Evolutionary conservation across 23 red algal genomes (phyloP).

Genomic region (Gracilaria gracilis): DNA sequence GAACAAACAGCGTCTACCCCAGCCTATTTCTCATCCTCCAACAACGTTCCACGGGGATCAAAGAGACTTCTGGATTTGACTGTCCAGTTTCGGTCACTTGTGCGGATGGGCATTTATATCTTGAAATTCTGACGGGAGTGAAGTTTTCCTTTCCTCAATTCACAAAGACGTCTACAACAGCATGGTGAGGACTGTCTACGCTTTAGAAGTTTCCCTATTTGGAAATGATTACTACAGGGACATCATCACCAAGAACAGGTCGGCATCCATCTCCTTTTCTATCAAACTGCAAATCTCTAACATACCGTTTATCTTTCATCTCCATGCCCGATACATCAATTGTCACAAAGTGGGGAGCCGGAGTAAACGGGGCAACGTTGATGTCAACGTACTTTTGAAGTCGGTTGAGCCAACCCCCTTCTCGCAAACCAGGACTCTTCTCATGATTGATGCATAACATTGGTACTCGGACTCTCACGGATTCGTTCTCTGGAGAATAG

Average conservation of each 20-base stretch:
- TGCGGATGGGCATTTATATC: background rate
- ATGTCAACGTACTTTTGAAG: constrained; percentile 58
- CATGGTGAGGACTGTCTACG: background rate
- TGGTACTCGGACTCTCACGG: constrained; percentile 54
- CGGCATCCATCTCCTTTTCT: constrained; percentile 63
- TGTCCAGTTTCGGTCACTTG: background rate
- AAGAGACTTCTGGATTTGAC: too few species aligned
- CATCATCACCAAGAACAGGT: constrained; percentile 37
- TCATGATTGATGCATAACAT: constrained; percentile 57
- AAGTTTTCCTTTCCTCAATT: background rate
- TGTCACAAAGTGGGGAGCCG: constrained; percentile 36
- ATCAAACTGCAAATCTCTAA: constrained; percentile 59
- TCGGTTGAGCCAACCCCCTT: constrained; percentile 65
- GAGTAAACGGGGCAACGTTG: constrained; percentile 28
- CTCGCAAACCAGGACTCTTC: constrained; percentile 54
- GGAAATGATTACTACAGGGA: constrained; percentile 40
- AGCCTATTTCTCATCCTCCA: too few species aligned
- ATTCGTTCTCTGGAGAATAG: constrained; percentile 53
- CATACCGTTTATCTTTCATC: constrained; percentile 31
- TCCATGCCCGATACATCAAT: constrained; percentile 59
- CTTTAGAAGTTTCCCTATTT: background rate
- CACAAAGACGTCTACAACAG: background rate
- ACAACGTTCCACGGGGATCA: too few species aligned
- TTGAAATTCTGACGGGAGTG: too few species aligned
- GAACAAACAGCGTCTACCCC: too few species aligned